Evolutionary conservation across 805 yeast genomes (phyloP).

Genomic region (Wickerhamomyces subpelliculosus): DNA sequence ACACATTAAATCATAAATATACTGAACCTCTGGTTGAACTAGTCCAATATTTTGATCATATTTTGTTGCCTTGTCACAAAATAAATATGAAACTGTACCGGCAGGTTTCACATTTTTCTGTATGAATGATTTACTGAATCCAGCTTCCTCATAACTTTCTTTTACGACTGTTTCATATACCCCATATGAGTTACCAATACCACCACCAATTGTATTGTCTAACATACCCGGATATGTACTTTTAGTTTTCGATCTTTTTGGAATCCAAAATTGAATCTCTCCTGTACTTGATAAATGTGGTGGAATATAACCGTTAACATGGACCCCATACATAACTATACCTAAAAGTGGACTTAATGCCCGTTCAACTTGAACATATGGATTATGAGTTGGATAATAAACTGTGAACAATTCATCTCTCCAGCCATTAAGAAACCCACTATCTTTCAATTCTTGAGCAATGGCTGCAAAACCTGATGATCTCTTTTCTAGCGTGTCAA

Average conservation of each 20-base stretch:
- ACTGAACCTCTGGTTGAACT: constrained; percentile 89
- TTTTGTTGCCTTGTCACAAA: constrained; percentile 28
- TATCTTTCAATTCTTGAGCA: constrained; percentile 34
- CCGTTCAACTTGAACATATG: constrained; percentile 71
- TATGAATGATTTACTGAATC: constrained; percentile 50
- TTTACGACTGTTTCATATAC: constrained; percentile 71
- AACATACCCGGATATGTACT: constrained; percentile 87
- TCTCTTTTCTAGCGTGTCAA: constrained; percentile 35
- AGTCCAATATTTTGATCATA: constrained; percentile 41
- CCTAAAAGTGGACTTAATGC: constrained; percentile 79
- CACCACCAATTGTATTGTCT: constrained; percentile 95
- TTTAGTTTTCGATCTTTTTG: constrained; percentile 69
- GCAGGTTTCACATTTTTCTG: constrained; percentile 34
- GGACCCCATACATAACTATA: constrained; percentile 85
- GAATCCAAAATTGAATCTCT: constrained; percentile 67
- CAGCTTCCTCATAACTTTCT: constrained; percentile 91
- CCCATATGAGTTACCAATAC: constrained; percentile 77
- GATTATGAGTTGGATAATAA: constrained; percentile 44
- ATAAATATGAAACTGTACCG: constrained; percentile 69
- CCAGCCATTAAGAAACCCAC: constrained; percentile 49
- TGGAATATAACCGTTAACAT: constrained; percentile 71
- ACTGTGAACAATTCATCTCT: constrained; percentile 76
- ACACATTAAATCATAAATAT: constrained; percentile 63
- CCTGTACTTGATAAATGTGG: constrained; percentile 32
- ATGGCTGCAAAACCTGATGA: constrained; percentile 33